Conservation (phyloP, 495 filamentous ascomycete species). For the Apodospora peruviana region DNA sequence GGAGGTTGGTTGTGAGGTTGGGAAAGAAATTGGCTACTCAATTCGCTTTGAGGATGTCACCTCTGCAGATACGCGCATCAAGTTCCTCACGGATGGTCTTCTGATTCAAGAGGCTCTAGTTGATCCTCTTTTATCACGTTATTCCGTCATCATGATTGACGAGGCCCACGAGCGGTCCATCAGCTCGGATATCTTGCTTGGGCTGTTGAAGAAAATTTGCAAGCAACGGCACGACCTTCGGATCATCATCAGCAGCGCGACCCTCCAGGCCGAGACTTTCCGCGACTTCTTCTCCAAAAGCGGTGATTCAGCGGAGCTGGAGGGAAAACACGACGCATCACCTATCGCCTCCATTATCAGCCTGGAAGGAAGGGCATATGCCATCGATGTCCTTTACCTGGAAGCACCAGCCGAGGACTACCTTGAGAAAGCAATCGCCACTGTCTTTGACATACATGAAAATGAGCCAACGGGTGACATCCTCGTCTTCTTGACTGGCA, state of each 20-base stretch:
- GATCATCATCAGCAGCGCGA: constrained; percentile 91
- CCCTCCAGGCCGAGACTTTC: constrained; percentile 87
- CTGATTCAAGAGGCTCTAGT: constrained; percentile 90
- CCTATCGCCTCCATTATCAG: constrained; percentile 71
- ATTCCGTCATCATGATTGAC: constrained; percentile 98
- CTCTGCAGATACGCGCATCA: constrained; percentile 82
- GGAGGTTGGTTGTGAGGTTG: constrained; percentile 84
- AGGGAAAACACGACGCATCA: constrained; percentile 32
- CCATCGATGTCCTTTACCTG: constrained; percentile 83
- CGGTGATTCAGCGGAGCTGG: constrained; percentile 38
- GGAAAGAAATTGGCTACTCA: constrained; percentile 93
- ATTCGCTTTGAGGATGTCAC: constrained; percentile 96
- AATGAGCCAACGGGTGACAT: constrained; percentile 87
- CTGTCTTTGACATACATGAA: constrained; percentile 89
- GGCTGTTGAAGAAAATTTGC: constrained; percentile 89
- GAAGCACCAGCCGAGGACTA: constrained; percentile 81
- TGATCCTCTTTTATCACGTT: constrained; percentile 85
- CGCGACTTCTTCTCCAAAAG: constrained; percentile 65
- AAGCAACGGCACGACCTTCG: constrained; percentile 77
- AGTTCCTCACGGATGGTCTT: constrained; percentile 94
- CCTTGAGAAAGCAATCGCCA: constrained; percentile 77
- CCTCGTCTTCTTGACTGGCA: constrained; percentile 84
- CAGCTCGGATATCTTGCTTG: constrained; percentile 88
- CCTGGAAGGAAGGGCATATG: constrained; percentile 85
- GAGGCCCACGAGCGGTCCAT: constrained; percentile 96